A percentile compares a stretch with the other conserved stretches of the same genome.
Evolutionary conservation across 208 protist genomes (phyloP).

Genomic region (Endotrypanum monterogeii): DNA sequence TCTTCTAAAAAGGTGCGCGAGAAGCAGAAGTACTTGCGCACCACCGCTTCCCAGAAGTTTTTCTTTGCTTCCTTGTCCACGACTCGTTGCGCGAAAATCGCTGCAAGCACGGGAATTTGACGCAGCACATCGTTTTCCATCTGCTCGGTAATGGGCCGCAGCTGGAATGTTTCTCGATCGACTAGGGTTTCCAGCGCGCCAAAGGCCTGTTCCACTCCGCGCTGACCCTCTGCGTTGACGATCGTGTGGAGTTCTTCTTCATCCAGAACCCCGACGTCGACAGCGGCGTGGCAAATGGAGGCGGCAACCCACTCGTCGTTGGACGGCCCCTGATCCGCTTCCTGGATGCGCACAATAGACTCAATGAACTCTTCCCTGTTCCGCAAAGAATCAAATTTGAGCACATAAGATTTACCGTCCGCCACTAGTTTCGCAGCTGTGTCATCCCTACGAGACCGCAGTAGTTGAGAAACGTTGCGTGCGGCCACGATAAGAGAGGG

Average conservation of each 20-base stretch:
- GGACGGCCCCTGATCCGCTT: constrained; percentile 23
- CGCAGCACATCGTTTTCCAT: constrained; percentile 81
- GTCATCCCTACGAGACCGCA: constrained; percentile 68
- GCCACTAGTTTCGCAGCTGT: constrained; percentile 48
- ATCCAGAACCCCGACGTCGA: constrained; percentile 69
- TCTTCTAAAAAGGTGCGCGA: constrained; percentile 82
- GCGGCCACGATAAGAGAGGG: constrained; percentile 24
- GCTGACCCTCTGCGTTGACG: constrained; percentile 54
- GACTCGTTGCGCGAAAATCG: constrained; percentile 61
- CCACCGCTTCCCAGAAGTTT: constrained; percentile 81
- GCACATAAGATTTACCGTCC: constrained; percentile 28
- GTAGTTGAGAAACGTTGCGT: constrained; percentile 56
- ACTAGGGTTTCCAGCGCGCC: constrained; percentile 79
- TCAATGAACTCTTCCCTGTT: constrained; percentile 57
- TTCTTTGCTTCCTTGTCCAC: constrained; percentile 57
- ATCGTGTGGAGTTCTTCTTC: constrained; percentile 44
- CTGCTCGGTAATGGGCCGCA: constrained; percentile 79
- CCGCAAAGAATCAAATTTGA: constrained; percentile 43
- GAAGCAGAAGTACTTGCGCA: constrained; percentile 88
- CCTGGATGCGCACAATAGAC: constrained; percentile 33
- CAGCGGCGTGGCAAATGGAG: constrained; percentile 63
- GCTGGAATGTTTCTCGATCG: constrained; percentile 62
- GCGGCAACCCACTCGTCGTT: constrained; percentile 59
- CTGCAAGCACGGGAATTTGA: constrained; percentile 76
- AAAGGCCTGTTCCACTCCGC: constrained; percentile 72